Base-by-base conservation (phyloP, 2,329 filamentous ascomycete species). In the Monosporascus sp. region DNA sequence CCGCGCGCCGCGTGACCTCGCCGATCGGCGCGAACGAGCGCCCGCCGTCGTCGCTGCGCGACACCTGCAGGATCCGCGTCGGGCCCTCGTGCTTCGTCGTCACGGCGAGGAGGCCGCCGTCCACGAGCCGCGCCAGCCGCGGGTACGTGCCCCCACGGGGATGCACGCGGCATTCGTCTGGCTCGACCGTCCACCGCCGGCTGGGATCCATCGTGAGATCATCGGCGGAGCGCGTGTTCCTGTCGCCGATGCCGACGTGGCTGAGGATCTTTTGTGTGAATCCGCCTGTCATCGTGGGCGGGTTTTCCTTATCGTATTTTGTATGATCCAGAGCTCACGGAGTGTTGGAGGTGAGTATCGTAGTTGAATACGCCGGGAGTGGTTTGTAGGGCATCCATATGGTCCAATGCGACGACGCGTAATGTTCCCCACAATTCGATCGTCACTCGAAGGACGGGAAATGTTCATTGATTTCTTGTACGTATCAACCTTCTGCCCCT, bases 51-150 rank as follows among this genome's bases (percentile, higher is more conserved):
- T 63, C 68, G 60, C 75, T 78, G 27, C 68, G 69, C 8, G 72
- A 70, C n/a, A 78, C 65, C 15, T 68, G 64, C 17, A 79, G 67
- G 11, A 72, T 62, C n/a, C 70, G 72, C 18, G 63, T 58, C 1
- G 63, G 64, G 15, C 68, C 66, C 1, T 69, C 65, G 52, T 72
- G 70, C 17, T 69, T 69, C 0, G 76, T 78, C 49, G 72, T 74
- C n/a, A 68, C 69, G 35, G 72, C 71, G 1, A 79, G 67, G n/a
- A 79, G 68, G 6, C 70, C 69, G 31, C 74, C 74, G 50, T 78
- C 74, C 0, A 68, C 63, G 0, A 78, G 68, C 6, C 70, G 69
- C 39, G 72, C 70, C 5, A 78, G 67, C 14, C 76, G 75, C 1
- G 75, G 75, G 54, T 79, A 79, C 1, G 75, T 77, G 47, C 75